A percentile compares a stretch with the other conserved stretches of the same genome.
Conservation (phyloP, 2,329 filamentous ascomycete genomes). For the Aureobasidium sp. region DNA sequence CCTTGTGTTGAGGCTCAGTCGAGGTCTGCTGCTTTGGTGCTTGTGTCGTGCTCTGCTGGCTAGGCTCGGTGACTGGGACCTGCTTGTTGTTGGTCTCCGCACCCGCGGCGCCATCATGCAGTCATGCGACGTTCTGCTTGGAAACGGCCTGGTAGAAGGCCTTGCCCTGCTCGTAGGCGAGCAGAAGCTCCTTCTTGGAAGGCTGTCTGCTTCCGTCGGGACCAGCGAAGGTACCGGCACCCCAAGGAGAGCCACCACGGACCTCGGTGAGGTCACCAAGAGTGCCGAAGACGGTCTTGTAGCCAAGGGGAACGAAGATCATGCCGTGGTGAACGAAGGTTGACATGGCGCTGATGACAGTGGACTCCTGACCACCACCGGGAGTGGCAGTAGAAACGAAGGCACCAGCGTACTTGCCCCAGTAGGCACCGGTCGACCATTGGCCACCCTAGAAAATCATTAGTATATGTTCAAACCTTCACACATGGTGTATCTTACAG, state of each 20-base stretch:
- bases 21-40: conserved; percentile 23
- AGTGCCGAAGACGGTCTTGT: conserved; percentile 67
- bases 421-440: conserved; percentile 63
- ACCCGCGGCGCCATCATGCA: conserved; percentile 53
- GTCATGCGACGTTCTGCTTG: conserved; percentile 63
- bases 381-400: conserved; percentile 81
- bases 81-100: conserved; percentile 21
- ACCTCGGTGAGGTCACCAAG: conserved; percentile 69
- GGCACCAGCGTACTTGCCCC: conserved; percentile 81
- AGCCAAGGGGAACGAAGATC: conserved; percentile 92
- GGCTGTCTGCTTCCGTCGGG: conserved; percentile 79
- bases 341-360: conserved; percentile 70
- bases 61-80: conserved; percentile 11
- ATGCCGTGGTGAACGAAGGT: conserved; percentile 91
- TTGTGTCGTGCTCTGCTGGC: conserved; percentile 17
- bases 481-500: conserved; percentile 38
- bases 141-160: conserved; percentile 64
- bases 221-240: conserved; percentile 79
- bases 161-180: conserved; percentile 80
- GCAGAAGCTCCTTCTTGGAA: conserved; percentile 61
- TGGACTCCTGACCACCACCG: conserved; percentile 91
- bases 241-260: conserved; percentile 85
- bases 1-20: conserved; percentile 28
- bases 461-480: neutral
- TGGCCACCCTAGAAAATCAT: conserved; percentile 47